Evolutionary conservation across 768 basidiomycete genomes (phyloP).

Genomic region (Fistulinella prunicolor): DNA sequence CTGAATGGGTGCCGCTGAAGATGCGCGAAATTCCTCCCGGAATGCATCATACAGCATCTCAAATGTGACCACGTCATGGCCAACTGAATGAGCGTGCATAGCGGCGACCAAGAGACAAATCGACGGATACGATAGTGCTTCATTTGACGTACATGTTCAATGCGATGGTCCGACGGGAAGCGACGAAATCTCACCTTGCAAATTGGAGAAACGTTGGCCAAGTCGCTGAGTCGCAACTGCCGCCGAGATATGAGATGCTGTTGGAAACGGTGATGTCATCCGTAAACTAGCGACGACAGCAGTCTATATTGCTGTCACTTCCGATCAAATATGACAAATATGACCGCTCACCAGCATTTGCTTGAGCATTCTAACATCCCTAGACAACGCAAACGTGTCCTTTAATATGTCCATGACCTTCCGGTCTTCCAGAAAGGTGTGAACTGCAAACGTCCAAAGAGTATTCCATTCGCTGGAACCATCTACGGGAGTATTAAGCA

Average conservation of each 20-base stretch:
- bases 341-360: constrained; percentile 57
- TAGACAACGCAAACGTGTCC: constrained; percentile 60
- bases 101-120: constrained; percentile 85
- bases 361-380: constrained; percentile 56
- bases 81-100: constrained; percentile 70
- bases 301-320: constrained; percentile 36
- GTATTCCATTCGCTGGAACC: constrained; percentile 50
- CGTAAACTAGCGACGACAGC: constrained; percentile 45
- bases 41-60: constrained; percentile 86
- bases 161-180: not conserved
- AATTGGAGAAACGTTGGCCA: constrained; percentile 49
- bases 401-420: constrained; percentile 44
- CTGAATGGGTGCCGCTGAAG: constrained; percentile 71
- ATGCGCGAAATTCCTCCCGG: constrained; percentile 68
- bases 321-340: not conserved
- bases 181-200: constrained; percentile 45
- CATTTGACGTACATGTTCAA: constrained; percentile 1
- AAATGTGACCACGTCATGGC: constrained; percentile 82
- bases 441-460: constrained; percentile 57
- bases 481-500: constrained; percentile 37
- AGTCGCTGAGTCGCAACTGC: constrained; percentile 53
- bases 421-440: constrained; percentile 52
- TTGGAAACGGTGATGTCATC: constrained; percentile 53
- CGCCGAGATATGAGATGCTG: constrained; percentile 38
- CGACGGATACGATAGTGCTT: constrained; percentile 75